Base-by-base conservation (phyloP, 805 yeast genomes). In the Vanderwaltozyma verrucispora region DNA sequence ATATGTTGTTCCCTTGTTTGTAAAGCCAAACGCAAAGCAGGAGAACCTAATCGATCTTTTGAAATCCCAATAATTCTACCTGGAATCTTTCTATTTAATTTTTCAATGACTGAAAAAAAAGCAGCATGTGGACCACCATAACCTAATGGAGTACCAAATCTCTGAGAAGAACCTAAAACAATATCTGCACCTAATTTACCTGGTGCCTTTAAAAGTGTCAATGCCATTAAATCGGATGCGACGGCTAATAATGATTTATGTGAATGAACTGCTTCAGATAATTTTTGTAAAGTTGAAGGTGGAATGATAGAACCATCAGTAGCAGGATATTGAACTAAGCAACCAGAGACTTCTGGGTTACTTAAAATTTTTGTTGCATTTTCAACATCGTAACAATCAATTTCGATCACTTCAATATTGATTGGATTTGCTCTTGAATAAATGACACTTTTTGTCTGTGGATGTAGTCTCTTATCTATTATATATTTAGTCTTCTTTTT, bases 101-200 rank as follows among this genome's bases (percentile, higher is more conserved):
- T 71, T 42, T 77, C 75, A n/a, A 75, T 71, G 29, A 89, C 94
- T 8, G 97, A 85, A 51, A 92, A 88, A 64, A 85, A 92, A 1
- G 95, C 98, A 33, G 98, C 97, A 60, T 92, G 98, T 3, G 98
- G 98, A 16, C 98, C 98, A 54, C 98, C 98, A 57, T 77, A 92
- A 6, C 97, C 98, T 67, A 89, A 74, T 38, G 98, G 97, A 28
- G 89, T 96, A 53, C 98, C 98, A 51, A 92, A 86, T 60, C 98
- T 72, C 69, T 92, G 98, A 4, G 96, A 73, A 8, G 87, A 76
- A 33, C 98, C 98, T 32, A 92, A 67, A 2, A 81, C 96, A 35
- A 92, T 81, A 59, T 92, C 98, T 30, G 97, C 97, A 38, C 86
- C 87, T 51, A 82, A 84, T 29, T 74, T 70, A 15, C 81, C 67